A percentile compares a stretch with the other conserved stretches of the same genome.
Evolutionary conservation across 306 rosid species (phyloP).

Genomic region (Prosopis cineraria): DNA sequence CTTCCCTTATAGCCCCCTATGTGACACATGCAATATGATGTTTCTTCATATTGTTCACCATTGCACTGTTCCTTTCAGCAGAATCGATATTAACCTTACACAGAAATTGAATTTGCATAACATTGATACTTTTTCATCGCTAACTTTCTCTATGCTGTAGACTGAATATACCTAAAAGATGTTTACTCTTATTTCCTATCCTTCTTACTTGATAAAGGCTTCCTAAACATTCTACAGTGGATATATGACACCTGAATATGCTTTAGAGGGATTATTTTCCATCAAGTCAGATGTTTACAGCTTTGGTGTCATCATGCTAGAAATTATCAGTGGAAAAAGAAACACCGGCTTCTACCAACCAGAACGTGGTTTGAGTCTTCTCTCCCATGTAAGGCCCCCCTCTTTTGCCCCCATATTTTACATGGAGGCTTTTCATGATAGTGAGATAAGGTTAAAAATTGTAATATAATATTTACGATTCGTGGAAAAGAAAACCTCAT

Average conservation of each 20-base stretch:
- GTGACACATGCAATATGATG: background rate
- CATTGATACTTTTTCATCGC: background rate
- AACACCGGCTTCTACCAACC: slow-evolving; percentile 33
- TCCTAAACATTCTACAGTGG: slow-evolving; percentile 28
- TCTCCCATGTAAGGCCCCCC: slow-evolving; percentile 3
- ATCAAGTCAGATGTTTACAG: slow-evolving; percentile 50
- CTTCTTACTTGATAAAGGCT: background rate
- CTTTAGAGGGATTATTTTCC: slow-evolving; percentile 52
- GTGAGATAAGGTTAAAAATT: background rate
- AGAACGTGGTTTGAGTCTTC: slow-evolving; percentile 9
- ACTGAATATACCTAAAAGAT: background rate
- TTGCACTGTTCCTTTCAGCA: background rate
- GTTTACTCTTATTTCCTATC: background rate
- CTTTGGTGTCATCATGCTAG: slow-evolving; percentile 48
- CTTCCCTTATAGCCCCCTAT: background rate
- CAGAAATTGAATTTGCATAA: background rate
- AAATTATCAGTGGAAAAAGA: slow-evolving; percentile 53
- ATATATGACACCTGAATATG: slow-evolving; percentile 57
- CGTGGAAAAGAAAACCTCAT: background rate
- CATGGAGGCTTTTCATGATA: background rate
- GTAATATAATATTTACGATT: too few relatives aligned
- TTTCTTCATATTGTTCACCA: background rate
- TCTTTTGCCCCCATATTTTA: background rate
- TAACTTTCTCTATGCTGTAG: background rate
- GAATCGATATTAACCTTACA: background rate